Conservation (phyloP, 345 rosid genomes). For the Gossypium mustelinum region DNA sequence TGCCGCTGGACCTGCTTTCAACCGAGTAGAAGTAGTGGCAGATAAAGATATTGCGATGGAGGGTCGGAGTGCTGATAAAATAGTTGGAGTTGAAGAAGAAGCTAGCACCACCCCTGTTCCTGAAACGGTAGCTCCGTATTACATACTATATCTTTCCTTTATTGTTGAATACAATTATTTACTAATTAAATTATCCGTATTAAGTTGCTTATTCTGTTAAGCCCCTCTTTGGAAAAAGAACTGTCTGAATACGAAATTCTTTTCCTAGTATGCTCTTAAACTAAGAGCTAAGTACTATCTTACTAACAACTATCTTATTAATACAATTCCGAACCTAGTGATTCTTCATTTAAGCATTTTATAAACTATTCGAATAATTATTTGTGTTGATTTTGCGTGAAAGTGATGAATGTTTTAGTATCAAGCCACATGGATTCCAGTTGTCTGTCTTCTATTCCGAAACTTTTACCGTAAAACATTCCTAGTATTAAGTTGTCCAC, state of each 20-base stretch:
- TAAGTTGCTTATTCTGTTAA: slow-evolving; percentile 2
- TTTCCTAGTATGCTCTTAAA: not conserved
- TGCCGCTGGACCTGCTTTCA: slow-evolving; percentile 61
- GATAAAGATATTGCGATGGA: slow-evolving; percentile 76
- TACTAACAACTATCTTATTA: not conserved
- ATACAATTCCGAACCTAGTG: not conserved
- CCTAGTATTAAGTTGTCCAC: not conserved
- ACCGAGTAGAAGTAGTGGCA: slow-evolving; percentile 67
- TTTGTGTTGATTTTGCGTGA: not conserved
- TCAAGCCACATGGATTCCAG: not conserved
- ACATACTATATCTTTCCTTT: slow-evolving; percentile 10
- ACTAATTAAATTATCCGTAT: not conserved
- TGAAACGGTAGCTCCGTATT: slow-evolving; percentile 58
- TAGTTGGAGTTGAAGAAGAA: slow-evolving; percentile 76
- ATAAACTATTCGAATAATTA: not conserved
- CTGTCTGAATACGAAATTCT: not conserved
- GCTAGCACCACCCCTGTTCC: slow-evolving; percentile 77
- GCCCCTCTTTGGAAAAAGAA: not conserved
- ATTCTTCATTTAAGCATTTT: not conserved
- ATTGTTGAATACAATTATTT: not conserved
- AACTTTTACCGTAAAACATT: not conserved
- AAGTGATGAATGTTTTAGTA: not conserved
- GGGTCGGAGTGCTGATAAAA: slow-evolving; percentile 80
- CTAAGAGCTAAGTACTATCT: not conserved
- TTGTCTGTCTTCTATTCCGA: not conserved